These are phyloP conservation scores for Pinus taeda DNA, from an alignment of 75 land plant species.

Conservation along the genomic window DNA sequence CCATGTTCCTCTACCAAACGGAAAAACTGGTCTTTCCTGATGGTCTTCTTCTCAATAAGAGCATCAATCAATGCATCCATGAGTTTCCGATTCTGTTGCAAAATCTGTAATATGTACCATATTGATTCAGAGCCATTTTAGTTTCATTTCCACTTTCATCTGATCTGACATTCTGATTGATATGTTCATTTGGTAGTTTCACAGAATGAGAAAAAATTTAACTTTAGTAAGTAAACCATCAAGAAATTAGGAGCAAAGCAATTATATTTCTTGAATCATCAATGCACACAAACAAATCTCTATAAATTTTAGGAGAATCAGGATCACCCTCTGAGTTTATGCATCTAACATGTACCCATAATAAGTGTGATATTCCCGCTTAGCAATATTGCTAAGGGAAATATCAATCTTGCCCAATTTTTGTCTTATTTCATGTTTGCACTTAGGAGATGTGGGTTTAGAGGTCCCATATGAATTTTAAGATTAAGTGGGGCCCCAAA, in stretches of 20 bases:
- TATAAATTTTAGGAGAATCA: too few relatives aligned
- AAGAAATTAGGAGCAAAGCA: constrained; percentile 1
- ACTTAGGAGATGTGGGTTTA: too few relatives aligned
- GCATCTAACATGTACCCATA: too few relatives aligned
- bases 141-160: background rate
- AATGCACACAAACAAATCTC: too few relatives aligned
- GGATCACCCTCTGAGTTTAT: too few relatives aligned
- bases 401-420: too few relatives aligned
- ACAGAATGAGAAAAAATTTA: background rate
- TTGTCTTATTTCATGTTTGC: too few relatives aligned
- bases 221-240: background rate
- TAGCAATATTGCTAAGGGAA: too few relatives aligned
- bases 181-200: constrained; percentile 8
- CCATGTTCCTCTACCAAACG: constrained; percentile 60
- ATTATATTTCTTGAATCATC: too few relatives aligned
- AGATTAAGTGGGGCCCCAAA: too few relatives aligned
- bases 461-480: too few relatives aligned
- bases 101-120: constrained; percentile 31
- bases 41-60: constrained; percentile 55
- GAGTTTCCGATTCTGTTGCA: constrained; percentile 52
- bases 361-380: too few relatives aligned
- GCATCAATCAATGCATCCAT: constrained; percentile 65
- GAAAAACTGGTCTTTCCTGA: constrained; percentile 57
- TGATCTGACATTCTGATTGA: background rate
- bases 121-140: background rate